Conservation (phyloP, 1,284 basidiomycete species). For the Leccinum subrobustum region DNA sequence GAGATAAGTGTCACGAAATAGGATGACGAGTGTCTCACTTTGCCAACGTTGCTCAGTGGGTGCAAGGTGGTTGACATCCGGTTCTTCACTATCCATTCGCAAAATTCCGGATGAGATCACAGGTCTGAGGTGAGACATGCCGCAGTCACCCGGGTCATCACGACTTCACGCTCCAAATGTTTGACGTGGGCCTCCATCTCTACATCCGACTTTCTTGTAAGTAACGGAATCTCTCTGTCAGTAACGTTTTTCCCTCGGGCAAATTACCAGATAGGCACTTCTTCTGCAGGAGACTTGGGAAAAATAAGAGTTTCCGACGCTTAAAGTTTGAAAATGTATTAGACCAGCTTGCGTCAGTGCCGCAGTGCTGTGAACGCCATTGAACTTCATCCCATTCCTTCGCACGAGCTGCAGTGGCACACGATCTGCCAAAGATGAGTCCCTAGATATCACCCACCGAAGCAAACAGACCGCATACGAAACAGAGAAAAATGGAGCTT, state of each 20-base stretch:
- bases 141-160: background rate
- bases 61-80: background rate
- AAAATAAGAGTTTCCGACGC: background rate
- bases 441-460: background rate
- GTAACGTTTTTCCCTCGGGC: background rate
- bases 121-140: slow-evolving; percentile 17
- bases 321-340: slow-evolving; percentile 2
- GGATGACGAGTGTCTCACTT: slow-evolving; percentile 19
- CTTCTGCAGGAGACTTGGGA: background rate
- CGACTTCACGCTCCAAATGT: background rate
- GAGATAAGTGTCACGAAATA: slow-evolving; percentile 14
- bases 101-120: slow-evolving; percentile 3
- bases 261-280: background rate
- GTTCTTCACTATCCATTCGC: background rate
- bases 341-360: background rate
- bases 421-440: background rate
- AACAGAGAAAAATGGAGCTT: background rate
- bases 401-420: background rate
- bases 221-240: background rate
- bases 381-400: background rate
- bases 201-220: slow-evolving; percentile 6
- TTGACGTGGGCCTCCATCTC: background rate
- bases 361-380: slow-evolving; percentile 1
- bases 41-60: background rate
- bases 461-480: background rate